Evolutionary conservation across 345 rosid genomes (phyloP), one percentile per base, ranked within the genome.

Genomic region (Boechera stricta): DNA sequence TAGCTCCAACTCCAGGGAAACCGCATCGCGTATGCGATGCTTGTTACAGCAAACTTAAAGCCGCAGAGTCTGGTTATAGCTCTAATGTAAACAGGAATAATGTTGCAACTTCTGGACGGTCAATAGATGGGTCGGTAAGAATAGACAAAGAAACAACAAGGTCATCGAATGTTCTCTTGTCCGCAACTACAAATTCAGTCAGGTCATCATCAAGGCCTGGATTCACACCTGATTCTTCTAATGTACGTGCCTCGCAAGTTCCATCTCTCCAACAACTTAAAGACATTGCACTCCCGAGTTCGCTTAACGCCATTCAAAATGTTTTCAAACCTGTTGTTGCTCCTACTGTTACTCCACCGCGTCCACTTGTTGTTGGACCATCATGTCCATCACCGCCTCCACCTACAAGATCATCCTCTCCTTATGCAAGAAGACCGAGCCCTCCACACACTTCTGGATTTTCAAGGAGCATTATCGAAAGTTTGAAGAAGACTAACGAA

Each of bases 1-100:
- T 95, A 76, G 99, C 99, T 70, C 98, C 99, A 59, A 95, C 99
- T 64, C 98, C 99, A 2, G 96, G 98, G 51, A 95, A 92, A 72
- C 99, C 99, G 0, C 98, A 92, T 74, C 94, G 99, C 0, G 99
- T 95, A 28, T 95, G 98, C 33, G 99, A 92, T 73, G 81, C 96
- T 5, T 95, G 99, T 76, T 90, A 84, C 71, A 69, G 83, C 24
- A 95, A 95, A 79, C 89, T 95, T 53, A 95, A 95, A 86, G 86
- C 96, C 44, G 85, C 88, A 0, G 99, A 95, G 32, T 69, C 88
- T 12, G 86, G 92, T 69, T 84, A 64, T 74, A 53, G 26, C 32
- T 58, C 85, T 21, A 82, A 41, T 60, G 60, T 71, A 31, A 87
- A 48, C 74, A 84, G 91, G 70, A 90, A 7, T 1, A 41, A 41